Conservation (phyloP, 345 rosid genomes). For the Euphorbia tirucalli region DNA sequence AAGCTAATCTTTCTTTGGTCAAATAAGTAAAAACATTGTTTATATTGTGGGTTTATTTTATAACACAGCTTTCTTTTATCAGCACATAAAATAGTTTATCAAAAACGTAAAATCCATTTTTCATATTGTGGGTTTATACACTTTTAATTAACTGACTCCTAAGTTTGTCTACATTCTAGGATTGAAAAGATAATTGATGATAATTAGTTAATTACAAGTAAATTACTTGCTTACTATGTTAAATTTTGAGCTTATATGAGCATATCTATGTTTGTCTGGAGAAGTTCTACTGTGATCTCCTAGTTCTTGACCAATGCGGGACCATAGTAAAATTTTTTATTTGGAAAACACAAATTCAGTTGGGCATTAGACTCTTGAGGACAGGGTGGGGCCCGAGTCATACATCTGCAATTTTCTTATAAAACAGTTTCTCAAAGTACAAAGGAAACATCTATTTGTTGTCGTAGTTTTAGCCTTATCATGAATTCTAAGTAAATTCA, state of each 20-base stretch:
- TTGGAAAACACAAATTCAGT: no score
- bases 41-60: not conserved
- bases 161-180: not conserved
- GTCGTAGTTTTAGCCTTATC: constrained; percentile 5
- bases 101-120: no score
- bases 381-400: constrained; percentile 13
- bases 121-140: no score
- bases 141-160: not conserved
- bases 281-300: no score
- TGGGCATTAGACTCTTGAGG: not conserved
- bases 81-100: no score
- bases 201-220: no score
- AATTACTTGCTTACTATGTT: no score
- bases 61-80: no score
- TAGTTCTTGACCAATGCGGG: no score
- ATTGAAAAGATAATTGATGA: not conserved
- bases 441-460: constrained; percentile 1
- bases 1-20: not conserved
- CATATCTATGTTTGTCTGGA: no score
- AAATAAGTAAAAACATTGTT: not conserved
- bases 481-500: constrained; percentile 15
- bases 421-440: constrained; percentile 22
- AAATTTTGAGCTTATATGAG: no score
- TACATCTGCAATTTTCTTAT: constrained; percentile 6
- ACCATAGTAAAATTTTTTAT: no score